Conservation (phyloP, 768 basidiomycete genomes). For the Collybiopsis confluens region DNA sequence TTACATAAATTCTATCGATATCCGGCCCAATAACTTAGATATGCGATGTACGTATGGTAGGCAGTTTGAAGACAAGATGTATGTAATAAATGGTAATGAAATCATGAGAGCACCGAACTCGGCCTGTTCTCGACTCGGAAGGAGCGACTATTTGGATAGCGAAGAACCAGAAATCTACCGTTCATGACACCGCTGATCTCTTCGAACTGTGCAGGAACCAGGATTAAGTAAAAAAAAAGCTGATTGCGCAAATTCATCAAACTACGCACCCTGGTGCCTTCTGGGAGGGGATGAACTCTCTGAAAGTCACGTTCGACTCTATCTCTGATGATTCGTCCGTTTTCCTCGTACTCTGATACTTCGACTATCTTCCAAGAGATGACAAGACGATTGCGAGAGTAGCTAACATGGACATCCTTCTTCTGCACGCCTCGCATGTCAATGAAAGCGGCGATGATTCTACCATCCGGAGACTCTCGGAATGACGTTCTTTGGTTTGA, state of each 20-base stretch:
- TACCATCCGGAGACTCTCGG: conserved; percentile 68
- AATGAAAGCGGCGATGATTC: conserved; percentile 66
- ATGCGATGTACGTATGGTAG: no score
- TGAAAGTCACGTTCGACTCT: conserved; percentile 59
- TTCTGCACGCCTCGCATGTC: conserved; percentile 68
- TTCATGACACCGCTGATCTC: conserved; percentile 69
- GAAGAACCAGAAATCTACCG: conserved; percentile 53
- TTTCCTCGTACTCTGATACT: conserved; percentile 58
- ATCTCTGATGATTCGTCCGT: conserved; percentile 57
- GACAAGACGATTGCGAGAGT: conserved; percentile 55
- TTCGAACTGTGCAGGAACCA: conserved; percentile 48
- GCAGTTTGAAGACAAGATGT: background rate
- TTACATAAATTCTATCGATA: no score
- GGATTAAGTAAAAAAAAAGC: background rate
- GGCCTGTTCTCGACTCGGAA: conserved; percentile 39
- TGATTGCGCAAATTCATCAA: background rate
- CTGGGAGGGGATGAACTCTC: conserved; percentile 67
- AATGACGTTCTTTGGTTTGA: conserved; percentile 50
- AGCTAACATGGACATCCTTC: conserved; percentile 74
- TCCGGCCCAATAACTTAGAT: no score
- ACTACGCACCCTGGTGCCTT: conserved; percentile 67
- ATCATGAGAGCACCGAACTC: conserved; percentile 25
- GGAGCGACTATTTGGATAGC: conserved; percentile 61
- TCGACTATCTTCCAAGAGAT: conserved; percentile 65
- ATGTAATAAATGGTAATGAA: background rate